Conservation (phyloP, 108 stramenopile species). For the Nitzschia sp. region DNA sequence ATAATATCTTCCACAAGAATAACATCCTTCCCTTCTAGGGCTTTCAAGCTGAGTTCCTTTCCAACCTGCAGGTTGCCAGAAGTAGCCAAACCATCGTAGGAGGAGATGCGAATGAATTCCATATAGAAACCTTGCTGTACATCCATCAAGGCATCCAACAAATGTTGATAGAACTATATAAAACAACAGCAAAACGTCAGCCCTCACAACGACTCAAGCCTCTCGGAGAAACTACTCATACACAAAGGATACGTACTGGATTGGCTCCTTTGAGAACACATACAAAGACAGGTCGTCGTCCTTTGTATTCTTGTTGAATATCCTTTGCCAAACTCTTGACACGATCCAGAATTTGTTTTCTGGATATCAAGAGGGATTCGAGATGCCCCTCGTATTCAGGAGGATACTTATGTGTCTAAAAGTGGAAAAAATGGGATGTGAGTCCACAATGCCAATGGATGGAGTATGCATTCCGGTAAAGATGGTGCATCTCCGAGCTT, state of each 20-base stretch:
- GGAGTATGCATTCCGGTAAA: too few relatives aligned
- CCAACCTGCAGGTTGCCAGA: constrained; percentile 43
- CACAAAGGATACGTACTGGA: constrained; percentile 22
- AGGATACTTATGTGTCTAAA: constrained; percentile 20
- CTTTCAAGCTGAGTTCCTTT: constrained; percentile 31
- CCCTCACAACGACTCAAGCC: background rate
- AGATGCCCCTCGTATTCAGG: constrained; percentile 64
- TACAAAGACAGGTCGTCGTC: constrained; percentile 50
- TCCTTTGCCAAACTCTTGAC: constrained; percentile 34
- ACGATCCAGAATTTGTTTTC: constrained; percentile 34
- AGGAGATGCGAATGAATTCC: constrained; percentile 56
- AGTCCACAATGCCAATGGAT: too few relatives aligned
- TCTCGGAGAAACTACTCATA: too few relatives aligned
- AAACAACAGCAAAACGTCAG: background rate
- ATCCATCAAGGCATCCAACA: constrained; percentile 46
- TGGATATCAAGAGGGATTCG: constrained; percentile 38
- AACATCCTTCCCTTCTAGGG: constrained; percentile 43
- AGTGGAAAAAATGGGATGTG: too few relatives aligned
- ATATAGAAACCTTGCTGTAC: constrained; percentile 47
- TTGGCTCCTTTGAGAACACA: constrained; percentile 62
- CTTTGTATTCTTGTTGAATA: constrained; percentile 53
- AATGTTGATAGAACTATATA: constrained; percentile 45
- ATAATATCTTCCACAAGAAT: constrained; percentile 71
- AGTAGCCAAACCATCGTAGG: constrained; percentile 48
- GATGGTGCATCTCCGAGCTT: too few relatives aligned